Evolutionary conservation across 75 land plant genomes (phyloP).

Genomic region (Picea sitchensis): DNA sequence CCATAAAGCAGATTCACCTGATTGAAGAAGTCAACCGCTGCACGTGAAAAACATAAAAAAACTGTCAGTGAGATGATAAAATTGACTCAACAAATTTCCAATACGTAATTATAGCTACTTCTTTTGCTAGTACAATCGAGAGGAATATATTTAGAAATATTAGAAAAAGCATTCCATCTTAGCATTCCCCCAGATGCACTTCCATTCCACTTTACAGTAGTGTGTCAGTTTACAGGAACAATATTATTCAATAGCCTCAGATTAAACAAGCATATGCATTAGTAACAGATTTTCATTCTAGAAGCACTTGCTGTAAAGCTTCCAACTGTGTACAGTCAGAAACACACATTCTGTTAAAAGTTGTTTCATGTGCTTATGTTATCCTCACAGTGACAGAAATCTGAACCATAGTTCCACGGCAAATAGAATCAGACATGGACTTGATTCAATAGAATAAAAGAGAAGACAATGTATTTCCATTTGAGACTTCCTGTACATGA

Average conservation of each 20-base stretch:
- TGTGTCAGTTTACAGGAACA: not conserved
- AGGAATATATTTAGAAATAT: not conserved
- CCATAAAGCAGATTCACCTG: constrained; percentile 92
- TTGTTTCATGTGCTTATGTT: not conserved
- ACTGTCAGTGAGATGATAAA: constrained; percentile 6
- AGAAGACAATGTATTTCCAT: not conserved
- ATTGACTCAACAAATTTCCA: not conserved
- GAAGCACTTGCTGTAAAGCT: not conserved
- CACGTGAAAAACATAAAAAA: constrained; percentile 18
- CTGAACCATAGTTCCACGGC: not conserved
- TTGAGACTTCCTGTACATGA: not conserved
- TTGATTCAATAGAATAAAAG: not conserved
- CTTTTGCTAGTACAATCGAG: not conserved
- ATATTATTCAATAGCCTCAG: not conserved
- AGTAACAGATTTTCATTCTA: not conserved
- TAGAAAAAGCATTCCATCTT: constrained; percentile 1
- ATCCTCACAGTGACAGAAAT: not conserved
- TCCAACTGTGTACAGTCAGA: not conserved
- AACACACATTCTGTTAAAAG: not conserved
- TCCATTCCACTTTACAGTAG: not conserved
- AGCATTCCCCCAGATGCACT: no score
- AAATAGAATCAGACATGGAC: constrained; percentile 1
- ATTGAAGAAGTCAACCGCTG: constrained; percentile 97
- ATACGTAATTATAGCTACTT: not conserved
- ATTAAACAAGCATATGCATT: not conserved